These are phyloP conservation scores for Zygosaccharomyces gambellarensis DNA, from an alignment of 805 yeast genomes.

Conservation along the genomic window DNA sequence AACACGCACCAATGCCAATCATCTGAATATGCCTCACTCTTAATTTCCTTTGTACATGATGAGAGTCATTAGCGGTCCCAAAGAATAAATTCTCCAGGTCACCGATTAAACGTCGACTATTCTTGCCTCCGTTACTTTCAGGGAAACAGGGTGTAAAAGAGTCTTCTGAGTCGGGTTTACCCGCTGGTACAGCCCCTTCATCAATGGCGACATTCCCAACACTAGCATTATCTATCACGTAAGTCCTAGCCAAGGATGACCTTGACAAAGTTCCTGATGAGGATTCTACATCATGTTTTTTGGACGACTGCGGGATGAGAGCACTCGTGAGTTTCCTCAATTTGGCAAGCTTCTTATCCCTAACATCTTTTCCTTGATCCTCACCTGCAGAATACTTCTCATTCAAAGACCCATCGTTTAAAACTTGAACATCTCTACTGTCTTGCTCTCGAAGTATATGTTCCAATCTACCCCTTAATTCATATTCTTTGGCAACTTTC, in stretches of 20 bases:
- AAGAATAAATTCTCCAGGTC: constrained; percentile 1
- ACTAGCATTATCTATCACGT: constrained; percentile 22
- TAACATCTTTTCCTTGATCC: constrained; percentile 5
- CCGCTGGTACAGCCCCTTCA: constrained; percentile 7
- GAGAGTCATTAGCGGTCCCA: constrained; percentile 13
- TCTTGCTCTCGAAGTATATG: constrained; percentile 14
- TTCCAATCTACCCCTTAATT: constrained; percentile 29
- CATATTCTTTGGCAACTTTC: constrained; percentile 34
- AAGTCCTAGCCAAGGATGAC: constrained; percentile 13
- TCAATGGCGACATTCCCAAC: constrained; percentile 21
- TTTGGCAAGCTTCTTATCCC: constrained; percentile 1
- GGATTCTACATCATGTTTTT: background rate
- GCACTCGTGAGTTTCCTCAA: background rate
- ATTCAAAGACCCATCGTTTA: constrained; percentile 15
- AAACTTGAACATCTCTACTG: constrained; percentile 18
- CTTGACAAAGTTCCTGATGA: constrained; percentile 3
- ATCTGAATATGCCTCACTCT: constrained; percentile 54
- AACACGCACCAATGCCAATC: constrained; percentile 63
- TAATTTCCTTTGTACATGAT: constrained; percentile 46
- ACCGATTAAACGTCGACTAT: background rate
- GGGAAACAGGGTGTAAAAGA: background rate
- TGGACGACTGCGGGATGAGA: background rate
- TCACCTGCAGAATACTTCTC: constrained; percentile 18
- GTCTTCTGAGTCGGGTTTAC: constrained; percentile 3
- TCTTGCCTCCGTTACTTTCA: background rate